A percentile compares a stretch with the other conserved stretches of the same genome.
phyloP scores from a whole-genome alignment of 1,139 yeast genomes.

The Suhomyces yuchorum region DNA sequence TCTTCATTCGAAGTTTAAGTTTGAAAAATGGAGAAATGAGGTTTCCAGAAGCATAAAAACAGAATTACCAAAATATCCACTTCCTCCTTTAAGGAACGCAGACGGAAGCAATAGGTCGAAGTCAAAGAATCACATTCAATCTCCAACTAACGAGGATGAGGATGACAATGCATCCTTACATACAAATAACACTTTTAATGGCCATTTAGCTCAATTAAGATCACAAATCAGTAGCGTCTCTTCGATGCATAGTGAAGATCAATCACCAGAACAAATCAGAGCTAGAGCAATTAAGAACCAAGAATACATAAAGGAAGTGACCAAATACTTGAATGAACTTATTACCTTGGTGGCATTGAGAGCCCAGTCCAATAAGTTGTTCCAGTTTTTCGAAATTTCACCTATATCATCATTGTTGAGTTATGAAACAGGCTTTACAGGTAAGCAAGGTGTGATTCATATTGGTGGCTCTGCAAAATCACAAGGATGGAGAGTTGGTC shows the following conservation, averaged over 20 bases:
- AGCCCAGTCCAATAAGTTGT: slow-evolving; percentile 79
- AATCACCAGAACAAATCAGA: slow-evolving; percentile 35
- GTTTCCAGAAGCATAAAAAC: slow-evolving; percentile 34
- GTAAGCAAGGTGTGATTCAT: slow-evolving; percentile 86
- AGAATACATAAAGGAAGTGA: slow-evolving; percentile 48
- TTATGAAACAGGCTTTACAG: slow-evolving; percentile 77
- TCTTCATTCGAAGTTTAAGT: slow-evolving; percentile 68
- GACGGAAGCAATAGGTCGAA: slow-evolving; percentile 12
- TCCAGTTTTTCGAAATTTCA: slow-evolving; percentile 86
- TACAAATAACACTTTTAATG: slow-evolving; percentile 26
- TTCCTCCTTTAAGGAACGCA: slow-evolving; percentile 24
- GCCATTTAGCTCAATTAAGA: slow-evolving; percentile 32
- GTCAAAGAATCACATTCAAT: background rate
- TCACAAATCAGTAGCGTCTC: slow-evolving; percentile 35
- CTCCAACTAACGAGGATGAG: background rate
- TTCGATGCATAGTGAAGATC: slow-evolving; percentile 28
- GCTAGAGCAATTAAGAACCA: slow-evolving; percentile 33
- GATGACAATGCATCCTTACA: slow-evolving; percentile 21
- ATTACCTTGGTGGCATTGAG: slow-evolving; percentile 62
- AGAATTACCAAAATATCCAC: slow-evolving; percentile 47
- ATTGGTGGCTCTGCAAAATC: slow-evolving; percentile 80
- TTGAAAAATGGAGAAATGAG: slow-evolving; percentile 44
- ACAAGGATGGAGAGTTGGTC: slow-evolving; percentile 97
- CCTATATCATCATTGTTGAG: slow-evolving; percentile 84
- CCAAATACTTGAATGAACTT: slow-evolving; percentile 64